Conservation (phyloP, 176 grass and related monocot species). For the Bothriochloa decipiens region DNA sequence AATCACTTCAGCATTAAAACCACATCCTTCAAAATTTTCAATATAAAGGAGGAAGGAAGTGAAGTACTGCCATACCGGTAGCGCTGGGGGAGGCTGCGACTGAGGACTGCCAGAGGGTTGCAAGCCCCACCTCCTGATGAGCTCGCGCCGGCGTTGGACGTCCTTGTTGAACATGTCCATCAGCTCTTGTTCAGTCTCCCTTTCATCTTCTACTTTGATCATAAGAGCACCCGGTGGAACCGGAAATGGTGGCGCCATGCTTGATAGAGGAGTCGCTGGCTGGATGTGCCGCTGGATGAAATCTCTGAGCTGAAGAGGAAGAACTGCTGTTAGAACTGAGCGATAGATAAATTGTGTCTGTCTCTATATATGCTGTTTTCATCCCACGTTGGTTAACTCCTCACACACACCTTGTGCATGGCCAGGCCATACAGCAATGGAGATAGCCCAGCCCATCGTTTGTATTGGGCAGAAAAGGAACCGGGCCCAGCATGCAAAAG, state of each 20-base stretch:
- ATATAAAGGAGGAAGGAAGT: background rate
- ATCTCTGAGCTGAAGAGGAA: background rate
- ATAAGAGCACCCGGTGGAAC: background rate
- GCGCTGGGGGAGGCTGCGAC: background rate
- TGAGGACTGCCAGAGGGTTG: background rate
- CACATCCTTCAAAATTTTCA: no score
- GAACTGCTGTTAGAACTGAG: no score
- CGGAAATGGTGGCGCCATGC: background rate
- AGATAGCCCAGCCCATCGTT: no score
- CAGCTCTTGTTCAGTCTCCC: background rate
- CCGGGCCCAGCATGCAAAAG: no score
- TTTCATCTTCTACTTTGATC: constrained; percentile 34
- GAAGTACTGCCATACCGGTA: background rate
- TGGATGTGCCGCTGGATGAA: background rate
- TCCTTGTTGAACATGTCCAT: background rate
- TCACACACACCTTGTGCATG: no score
- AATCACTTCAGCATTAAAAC: background rate
- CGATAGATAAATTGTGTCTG: no score
- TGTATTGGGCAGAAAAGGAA: no score
- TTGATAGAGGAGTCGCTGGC: background rate
- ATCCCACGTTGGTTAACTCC: no score
- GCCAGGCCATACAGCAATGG: no score
- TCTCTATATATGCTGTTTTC: no score
- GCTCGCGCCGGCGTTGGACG: background rate
- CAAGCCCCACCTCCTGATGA: background rate